Evolutionary conservation across 2,329 filamentous ascomycete species (phyloP).

Genomic region (Sarocladium brachiariae): DNA sequence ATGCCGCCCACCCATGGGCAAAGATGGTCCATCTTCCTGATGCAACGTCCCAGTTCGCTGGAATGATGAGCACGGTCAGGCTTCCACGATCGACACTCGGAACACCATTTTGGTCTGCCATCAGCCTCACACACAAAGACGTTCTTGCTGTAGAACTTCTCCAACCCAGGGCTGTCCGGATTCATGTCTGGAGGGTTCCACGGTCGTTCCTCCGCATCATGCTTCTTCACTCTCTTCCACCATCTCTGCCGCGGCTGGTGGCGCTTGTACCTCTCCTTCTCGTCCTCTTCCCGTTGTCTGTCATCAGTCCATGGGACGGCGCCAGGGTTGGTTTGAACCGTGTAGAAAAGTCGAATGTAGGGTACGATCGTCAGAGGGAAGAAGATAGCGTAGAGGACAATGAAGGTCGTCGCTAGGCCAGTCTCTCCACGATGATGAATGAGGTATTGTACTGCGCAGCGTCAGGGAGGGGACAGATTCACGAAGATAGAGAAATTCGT

Average conservation of each 20-base stretch:
- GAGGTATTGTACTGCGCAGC: conserved; percentile 60
- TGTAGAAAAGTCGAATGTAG: conserved; percentile 65
- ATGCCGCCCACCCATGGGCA: conserved; percentile 97
- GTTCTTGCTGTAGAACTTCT: conserved; percentile 74
- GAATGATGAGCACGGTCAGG: conserved; percentile 84
- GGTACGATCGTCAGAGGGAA: conserved; percentile 58
- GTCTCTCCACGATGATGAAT: conserved; percentile 40
- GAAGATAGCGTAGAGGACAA: conserved; percentile 67
- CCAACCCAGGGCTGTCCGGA: conserved; percentile 61
- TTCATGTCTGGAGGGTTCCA: conserved; percentile 35
- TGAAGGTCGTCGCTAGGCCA: conserved; percentile 58
- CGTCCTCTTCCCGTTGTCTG: conserved; percentile 21
- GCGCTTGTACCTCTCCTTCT: conserved; percentile 9
- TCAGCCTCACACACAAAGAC: conserved; percentile 78
- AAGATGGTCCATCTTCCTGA: conserved; percentile 89
- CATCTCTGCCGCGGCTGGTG: neutral
- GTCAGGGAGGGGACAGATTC: conserved; percentile 10
- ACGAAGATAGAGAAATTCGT: too few relatives aligned
- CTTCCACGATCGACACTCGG: conserved; percentile 78
- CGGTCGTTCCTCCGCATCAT: conserved; percentile 19
- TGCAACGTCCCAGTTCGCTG: conserved; percentile 72
- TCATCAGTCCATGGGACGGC: conserved; percentile 57
- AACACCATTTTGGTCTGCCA: conserved; percentile 83
- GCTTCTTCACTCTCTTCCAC: conserved; percentile 16
- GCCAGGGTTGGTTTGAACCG: conserved; percentile 65